Conservation (phyloP, 495 filamentous ascomycete genomes). For the Clavariopsis aquatica region DNA sequence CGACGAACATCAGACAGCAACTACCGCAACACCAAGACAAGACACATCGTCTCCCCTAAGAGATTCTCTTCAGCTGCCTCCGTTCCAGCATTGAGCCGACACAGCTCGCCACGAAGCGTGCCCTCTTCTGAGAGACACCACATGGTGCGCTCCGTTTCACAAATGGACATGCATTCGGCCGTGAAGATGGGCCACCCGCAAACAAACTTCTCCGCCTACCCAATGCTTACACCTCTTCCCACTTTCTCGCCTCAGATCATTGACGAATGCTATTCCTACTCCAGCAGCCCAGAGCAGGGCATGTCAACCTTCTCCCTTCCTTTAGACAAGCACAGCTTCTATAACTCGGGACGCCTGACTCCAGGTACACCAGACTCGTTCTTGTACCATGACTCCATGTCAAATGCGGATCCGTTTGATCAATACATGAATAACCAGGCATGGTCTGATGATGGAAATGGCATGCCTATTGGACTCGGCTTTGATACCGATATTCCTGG, state of each 20-base stretch:
- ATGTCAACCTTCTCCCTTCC: constrained; percentile 21
- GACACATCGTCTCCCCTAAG: constrained; percentile 33
- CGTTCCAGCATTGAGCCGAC: constrained; percentile 23
- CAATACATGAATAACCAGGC: constrained; percentile 24
- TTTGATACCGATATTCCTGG: constrained; percentile 29
- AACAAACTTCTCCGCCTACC: constrained; percentile 13
- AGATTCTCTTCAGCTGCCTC: constrained; percentile 27
- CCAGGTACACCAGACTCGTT: constrained; percentile 37
- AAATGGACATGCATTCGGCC: constrained; percentile 26
- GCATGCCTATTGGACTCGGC: constrained; percentile 31
- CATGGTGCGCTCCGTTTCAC: constrained; percentile 22
- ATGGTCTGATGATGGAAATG: constrained; percentile 28
- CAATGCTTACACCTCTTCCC: constrained; percentile 26
- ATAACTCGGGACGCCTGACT: constrained; percentile 23
- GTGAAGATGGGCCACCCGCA: constrained; percentile 28
- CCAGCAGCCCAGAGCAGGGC: constrained; percentile 29
- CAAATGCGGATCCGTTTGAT: constrained; percentile 27
- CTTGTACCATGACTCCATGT: constrained; percentile 17
- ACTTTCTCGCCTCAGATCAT: constrained; percentile 31
- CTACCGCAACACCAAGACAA: constrained; percentile 33
- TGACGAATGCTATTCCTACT: constrained; percentile 31
- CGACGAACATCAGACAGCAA: constrained; percentile 36
- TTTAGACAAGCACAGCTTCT: constrained; percentile 21
- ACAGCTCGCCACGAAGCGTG: constrained; percentile 33
- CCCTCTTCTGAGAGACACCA: constrained; percentile 17